Evolutionary conservation across 140 eudicot genomes (phyloP).

Genomic region (Bidens hawaiensis): DNA sequence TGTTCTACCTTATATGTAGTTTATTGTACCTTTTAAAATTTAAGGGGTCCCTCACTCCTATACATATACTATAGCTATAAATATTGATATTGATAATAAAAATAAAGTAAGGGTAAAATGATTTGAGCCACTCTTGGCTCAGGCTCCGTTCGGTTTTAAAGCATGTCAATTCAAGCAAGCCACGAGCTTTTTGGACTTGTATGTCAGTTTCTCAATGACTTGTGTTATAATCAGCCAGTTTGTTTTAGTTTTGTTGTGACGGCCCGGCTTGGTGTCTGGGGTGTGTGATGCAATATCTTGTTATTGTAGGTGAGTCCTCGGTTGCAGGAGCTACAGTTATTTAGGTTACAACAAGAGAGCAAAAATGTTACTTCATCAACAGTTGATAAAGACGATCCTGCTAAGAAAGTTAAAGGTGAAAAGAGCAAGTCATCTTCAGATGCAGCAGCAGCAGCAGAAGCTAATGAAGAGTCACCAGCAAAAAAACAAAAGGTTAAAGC

Average conservation of each 20-base stretch:
- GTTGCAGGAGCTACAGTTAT: conserved; percentile 78
- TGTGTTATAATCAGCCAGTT: neutral
- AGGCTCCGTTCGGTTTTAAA: too few relatives aligned
- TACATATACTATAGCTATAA: too few relatives aligned
- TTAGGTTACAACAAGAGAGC: conserved; percentile 69
- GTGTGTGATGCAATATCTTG: conserved; percentile 1
- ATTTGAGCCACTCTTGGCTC: too few relatives aligned
- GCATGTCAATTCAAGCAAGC: too few relatives aligned
- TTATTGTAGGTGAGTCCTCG: conserved; percentile 75
- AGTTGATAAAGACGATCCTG: conserved; percentile 40
- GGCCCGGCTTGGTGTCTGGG: neutral
- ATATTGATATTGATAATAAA: too few relatives aligned
- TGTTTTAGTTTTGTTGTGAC: neutral
- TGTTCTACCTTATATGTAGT: too few relatives aligned
- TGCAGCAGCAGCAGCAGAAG: too few relatives aligned
- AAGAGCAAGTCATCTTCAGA: conserved; percentile 59
- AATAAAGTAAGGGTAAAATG: too few relatives aligned
- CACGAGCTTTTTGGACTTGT: too few relatives aligned
- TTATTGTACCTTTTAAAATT: too few relatives aligned
- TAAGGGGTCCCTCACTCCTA: too few relatives aligned
- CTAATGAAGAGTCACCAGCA: conserved; percentile 61
- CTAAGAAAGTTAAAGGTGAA: conserved; percentile 52
- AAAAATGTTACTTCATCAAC: conserved; percentile 34
- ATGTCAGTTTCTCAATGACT: too few relatives aligned
- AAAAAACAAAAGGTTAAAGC: conserved; percentile 62